Evolutionary conservation across 208 protist species (phyloP).

Genomic region (Endotrypanum monterogeii): DNA sequence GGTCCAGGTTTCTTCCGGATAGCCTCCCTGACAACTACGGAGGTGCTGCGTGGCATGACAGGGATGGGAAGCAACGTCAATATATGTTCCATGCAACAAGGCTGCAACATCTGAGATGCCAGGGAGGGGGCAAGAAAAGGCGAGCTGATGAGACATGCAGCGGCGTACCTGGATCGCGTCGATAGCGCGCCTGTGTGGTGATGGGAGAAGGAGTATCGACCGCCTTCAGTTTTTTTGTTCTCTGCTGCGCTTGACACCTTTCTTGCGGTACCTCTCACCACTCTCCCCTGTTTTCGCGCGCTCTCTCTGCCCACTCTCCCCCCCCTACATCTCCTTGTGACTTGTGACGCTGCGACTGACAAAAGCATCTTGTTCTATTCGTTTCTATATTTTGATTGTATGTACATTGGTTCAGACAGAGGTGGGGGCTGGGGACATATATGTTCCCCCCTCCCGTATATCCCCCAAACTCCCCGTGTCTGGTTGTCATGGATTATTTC

Average conservation of each 20-base stretch:
- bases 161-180: background rate
- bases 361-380: slow-evolving; percentile 4
- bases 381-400: background rate
- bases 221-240: slow-evolving; percentile 2
- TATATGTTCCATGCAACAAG: background rate
- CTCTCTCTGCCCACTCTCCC: background rate
- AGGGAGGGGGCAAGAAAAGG: background rate
- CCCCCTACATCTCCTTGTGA: background rate
- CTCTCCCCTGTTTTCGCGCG: slow-evolving; percentile 3
- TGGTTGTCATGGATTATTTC: background rate
- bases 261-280: background rate
- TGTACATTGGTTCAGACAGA: too few relatives aligned
- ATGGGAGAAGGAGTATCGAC: background rate
- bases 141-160: background rate
- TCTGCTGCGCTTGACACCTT: background rate
- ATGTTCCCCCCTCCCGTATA: background rate
- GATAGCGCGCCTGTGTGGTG: background rate
- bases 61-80: background rate
- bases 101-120: too few relatives aligned
- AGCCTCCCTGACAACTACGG: background rate
- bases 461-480: background rate
- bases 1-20: background rate
- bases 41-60: background rate
- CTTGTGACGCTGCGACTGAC: background rate
- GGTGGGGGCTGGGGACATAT: too few relatives aligned